Conservation (phyloP, 2,329 filamentous ascomycete genomes). For the Chaetomiaceae sp. region DNA sequence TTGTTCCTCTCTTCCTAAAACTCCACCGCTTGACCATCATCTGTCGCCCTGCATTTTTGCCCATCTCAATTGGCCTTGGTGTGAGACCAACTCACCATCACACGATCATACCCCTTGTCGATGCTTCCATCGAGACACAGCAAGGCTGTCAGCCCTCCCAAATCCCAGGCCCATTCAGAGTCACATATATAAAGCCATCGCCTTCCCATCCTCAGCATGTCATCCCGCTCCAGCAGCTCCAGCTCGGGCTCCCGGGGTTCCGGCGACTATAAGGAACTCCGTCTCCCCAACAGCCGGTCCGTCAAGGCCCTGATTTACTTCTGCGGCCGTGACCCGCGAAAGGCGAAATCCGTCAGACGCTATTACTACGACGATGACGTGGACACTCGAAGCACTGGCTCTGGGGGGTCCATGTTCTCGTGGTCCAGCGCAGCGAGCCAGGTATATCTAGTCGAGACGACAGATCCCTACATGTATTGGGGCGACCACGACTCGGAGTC, state of each 20-base stretch:
- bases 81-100: conserved; percentile 3
- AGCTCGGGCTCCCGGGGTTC: conserved; percentile 14
- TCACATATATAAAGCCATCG: not conserved
- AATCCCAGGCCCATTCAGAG: not conserved
- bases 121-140: not conserved
- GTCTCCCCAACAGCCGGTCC: conserved; percentile 21
- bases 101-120: not conserved
- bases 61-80: not conserved
- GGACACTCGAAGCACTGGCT: conserved; percentile 22
- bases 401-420: conserved; percentile 17
- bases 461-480: conserved; percentile 8
- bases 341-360: conserved; percentile 24
- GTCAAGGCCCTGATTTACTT: conserved; percentile 26
- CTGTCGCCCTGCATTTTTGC: conserved; percentile 5
- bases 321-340: conserved; percentile 22
- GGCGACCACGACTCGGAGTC: conserved; percentile 2
- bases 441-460: conserved; percentile 20
- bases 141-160: not conserved
- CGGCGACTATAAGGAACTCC: conserved; percentile 16
- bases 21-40: not conserved
- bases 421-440: conserved; percentile 15
- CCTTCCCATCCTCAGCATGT: conserved; percentile 15
- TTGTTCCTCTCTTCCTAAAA: not conserved
- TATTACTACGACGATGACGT: conserved; percentile 25
- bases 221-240: conserved; percentile 17